These are phyloP conservation scores for Trichophyton equinum DNA, from an alignment of 2,329 filamentous ascomycete species.

Conservation along the genomic window DNA sequence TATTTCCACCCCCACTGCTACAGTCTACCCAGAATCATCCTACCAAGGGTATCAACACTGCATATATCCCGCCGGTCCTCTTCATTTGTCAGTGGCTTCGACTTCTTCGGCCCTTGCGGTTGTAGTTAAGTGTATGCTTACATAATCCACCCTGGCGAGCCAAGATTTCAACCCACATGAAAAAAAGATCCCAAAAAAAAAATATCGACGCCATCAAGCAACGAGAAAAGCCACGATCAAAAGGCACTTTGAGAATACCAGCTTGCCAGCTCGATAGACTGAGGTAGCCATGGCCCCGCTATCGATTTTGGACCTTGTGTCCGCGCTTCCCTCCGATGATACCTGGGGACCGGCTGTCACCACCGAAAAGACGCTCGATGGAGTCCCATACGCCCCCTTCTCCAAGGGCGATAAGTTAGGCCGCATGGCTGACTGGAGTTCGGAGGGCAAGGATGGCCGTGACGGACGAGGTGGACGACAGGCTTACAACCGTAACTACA, in stretches of 20 bases:
- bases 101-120: neutral
- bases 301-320: conserved; percentile 53
- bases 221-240: neutral
- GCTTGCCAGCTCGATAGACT: neutral
- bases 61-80: too few species aligned
- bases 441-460: conserved; percentile 62
- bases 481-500: conserved; percentile 85
- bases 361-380: conserved; percentile 77
- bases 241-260: neutral
- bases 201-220: neutral
- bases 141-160: conserved; percentile 7
- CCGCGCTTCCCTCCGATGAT: conserved; percentile 59
- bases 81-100: neutral
- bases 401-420: conserved; percentile 98
- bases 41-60: too few species aligned
- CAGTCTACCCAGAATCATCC: too few species aligned
- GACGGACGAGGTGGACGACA: conserved; percentile 67
- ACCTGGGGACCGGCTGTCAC: conserved; percentile 80
- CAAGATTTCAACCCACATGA: conserved; percentile 10
- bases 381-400: conserved; percentile 94
- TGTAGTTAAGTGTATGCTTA: neutral
- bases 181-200: conserved; percentile 7
- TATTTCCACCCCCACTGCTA: neutral
- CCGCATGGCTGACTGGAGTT: conserved; percentile 97
- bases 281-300: conserved; percentile 36